Percentiles rank a stretch among this genome's conserved stretches.
These are phyloP conservation scores for Diaporthe vexans DNA, from an alignment of 2,329 filamentous ascomycete species.

Conservation along the genomic window DNA sequence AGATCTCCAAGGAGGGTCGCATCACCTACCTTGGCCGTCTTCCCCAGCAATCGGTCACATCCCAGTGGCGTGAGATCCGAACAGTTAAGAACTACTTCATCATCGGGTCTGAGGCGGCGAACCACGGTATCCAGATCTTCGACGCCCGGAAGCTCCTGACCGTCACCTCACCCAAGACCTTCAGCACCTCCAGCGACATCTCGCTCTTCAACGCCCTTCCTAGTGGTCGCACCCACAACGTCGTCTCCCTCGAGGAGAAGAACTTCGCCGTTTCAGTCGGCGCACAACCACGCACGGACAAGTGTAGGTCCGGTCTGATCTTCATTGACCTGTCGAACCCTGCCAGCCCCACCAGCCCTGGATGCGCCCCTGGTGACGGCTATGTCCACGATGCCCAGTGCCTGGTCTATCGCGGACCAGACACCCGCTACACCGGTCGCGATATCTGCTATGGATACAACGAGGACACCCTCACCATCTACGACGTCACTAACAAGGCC, in stretches of 20 bases:
- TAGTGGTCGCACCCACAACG: conserved; percentile 63
- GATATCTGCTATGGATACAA: conserved; percentile 71
- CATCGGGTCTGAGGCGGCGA: conserved; percentile 57
- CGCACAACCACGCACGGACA: conserved; percentile 54
- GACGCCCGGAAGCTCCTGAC: conserved; percentile 68
- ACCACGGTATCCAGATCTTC: conserved; percentile 74
- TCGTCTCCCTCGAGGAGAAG: conserved; percentile 64
- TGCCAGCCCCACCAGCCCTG: conserved; percentile 64
- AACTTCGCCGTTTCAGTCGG: conserved; percentile 62
- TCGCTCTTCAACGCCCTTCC: conserved; percentile 49
- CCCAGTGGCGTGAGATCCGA: conserved; percentile 57
- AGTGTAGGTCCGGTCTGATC: conserved; percentile 68
- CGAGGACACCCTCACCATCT: conserved; percentile 63
- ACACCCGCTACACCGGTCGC: conserved; percentile 60
- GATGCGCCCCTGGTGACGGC: conserved; percentile 68
- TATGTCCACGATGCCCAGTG: conserved; percentile 75
- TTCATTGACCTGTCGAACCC: conserved; percentile 70
- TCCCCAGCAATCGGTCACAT: conserved; percentile 52
- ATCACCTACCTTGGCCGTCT: conserved; percentile 62
- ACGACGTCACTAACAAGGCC: conserved; percentile 64
- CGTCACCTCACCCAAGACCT: conserved; percentile 56
- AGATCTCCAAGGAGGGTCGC: conserved; percentile 59
- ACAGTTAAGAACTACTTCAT: conserved; percentile 57
- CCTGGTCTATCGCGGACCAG: conserved; percentile 65
- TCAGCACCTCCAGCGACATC: conserved; percentile 52